Evolutionary conservation across 2,329 filamentous ascomycete species (phyloP).

Genomic region (Ophiocordyceps robertsii): DNA sequence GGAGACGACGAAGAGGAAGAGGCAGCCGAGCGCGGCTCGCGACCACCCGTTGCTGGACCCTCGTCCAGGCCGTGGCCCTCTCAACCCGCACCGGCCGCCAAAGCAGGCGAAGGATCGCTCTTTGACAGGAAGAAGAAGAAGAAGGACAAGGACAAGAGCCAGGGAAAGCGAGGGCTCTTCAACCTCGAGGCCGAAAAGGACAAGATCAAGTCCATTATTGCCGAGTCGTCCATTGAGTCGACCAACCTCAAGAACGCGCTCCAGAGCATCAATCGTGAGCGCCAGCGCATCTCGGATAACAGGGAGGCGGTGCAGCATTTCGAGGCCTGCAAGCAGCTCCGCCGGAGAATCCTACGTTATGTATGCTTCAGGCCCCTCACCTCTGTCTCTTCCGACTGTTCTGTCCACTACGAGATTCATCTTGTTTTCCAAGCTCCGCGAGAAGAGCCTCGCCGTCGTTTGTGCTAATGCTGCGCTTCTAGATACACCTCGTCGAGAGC

Average conservation of each 20-base stretch:
- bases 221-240: conserved; percentile 77
- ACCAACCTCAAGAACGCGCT: conserved; percentile 81
- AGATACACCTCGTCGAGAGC: conserved; percentile 80
- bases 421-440: too few species aligned
- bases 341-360: conserved; percentile 76
- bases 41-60: conserved; percentile 9
- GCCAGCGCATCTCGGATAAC: conserved; percentile 78
- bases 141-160: conserved; percentile 29
- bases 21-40: conserved; percentile 16
- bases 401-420: background rate
- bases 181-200: conserved; percentile 80
- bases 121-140: conserved; percentile 40
- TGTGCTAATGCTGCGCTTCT: background rate
- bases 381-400: background rate
- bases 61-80: background rate
- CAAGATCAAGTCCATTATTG: conserved; percentile 76
- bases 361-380: conserved; percentile 20
- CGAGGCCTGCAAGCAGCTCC: conserved; percentile 72
- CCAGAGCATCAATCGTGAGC: conserved; percentile 82
- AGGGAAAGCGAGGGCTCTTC: conserved; percentile 52
- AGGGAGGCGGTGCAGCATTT: conserved; percentile 61
- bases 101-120: background rate
- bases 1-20: conserved; percentile 51
- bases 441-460: background rate
- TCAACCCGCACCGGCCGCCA: too few species aligned